phyloP scores from a whole-genome alignment of 176 grass and related monocot species.

The Stipa capillata region DNA sequence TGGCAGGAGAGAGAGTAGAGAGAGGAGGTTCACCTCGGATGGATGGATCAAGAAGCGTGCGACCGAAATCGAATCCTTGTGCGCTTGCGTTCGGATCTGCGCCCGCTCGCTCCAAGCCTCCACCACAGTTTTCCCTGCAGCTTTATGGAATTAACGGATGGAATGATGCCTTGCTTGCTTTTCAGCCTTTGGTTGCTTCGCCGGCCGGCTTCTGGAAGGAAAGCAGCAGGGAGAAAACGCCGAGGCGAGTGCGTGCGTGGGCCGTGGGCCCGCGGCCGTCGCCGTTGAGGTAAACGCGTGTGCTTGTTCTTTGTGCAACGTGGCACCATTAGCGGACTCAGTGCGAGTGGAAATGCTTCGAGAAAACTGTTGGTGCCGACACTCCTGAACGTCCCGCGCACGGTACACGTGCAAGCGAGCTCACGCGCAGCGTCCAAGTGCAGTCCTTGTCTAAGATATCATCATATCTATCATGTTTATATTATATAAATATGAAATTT shows the following conservation, averaged over 20 bases:
- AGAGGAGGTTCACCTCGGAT: neutral
- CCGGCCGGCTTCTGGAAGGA: neutral
- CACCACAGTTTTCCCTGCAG: too few relatives aligned
- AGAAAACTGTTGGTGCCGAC: neutral
- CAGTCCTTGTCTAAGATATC: too few relatives aligned
- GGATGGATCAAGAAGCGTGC: neutral
- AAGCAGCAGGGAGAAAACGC: neutral
- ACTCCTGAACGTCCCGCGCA: neutral
- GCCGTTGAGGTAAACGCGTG: neutral
- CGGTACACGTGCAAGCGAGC: neutral
- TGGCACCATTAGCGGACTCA: neutral
- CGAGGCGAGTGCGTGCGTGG: neutral
- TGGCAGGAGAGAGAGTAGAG: neutral
- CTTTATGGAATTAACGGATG: neutral
- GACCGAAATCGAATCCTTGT: too few relatives aligned
- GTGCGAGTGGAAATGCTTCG: neutral
- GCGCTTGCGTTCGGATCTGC: constrained; percentile 4
- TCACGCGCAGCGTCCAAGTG: neutral
- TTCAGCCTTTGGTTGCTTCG: neutral
- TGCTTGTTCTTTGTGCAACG: neutral
- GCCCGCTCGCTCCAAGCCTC: neutral
- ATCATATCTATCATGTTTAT: too few relatives aligned
- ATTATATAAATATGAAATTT: too few relatives aligned
- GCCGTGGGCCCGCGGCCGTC: too few relatives aligned
- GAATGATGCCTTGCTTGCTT: neutral